A percentile compares a stretch with the other conserved stretches of the same genome.
These are phyloP conservation scores for Flagelloscypha sp. DNA, from an alignment of 768 basidiomycete genomes.

Conservation along the genomic window DNA sequence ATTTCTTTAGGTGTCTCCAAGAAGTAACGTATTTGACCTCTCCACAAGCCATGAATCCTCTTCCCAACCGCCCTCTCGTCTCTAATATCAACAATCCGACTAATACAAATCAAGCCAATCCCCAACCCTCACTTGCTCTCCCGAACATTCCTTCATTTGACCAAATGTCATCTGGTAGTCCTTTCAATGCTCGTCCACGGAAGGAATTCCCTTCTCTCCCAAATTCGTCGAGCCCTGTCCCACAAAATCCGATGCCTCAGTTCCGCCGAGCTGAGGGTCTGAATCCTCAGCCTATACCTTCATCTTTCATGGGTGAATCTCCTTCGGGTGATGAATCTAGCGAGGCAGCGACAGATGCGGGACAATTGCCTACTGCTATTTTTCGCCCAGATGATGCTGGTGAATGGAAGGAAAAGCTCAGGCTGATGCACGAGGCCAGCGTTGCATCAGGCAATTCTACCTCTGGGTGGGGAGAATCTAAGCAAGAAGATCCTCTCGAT, in stretches of 20 bases:
- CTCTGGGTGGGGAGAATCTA: too few relatives aligned
- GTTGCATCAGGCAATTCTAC: too few relatives aligned
- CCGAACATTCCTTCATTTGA: slow-evolving; percentile 38
- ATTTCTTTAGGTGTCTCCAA: slow-evolving; percentile 49
- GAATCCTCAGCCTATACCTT: slow-evolving; percentile 18
- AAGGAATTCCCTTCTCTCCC: slow-evolving; percentile 41
- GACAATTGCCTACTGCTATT: slow-evolving; percentile 40
- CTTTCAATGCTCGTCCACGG: slow-evolving; percentile 44
- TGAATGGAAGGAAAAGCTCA: slow-evolving; percentile 49
- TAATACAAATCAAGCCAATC: too few relatives aligned
- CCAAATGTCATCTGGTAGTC: too few relatives aligned
- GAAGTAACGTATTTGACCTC: slow-evolving; percentile 73
- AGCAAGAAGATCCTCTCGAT: slow-evolving; percentile 27
- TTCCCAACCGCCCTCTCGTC: slow-evolving; percentile 45
- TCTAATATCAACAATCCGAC: slow-evolving; percentile 30
- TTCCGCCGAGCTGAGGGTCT: slow-evolving; percentile 33
- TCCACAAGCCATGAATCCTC: slow-evolving; percentile 64
- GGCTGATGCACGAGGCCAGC: slow-evolving; percentile 35
- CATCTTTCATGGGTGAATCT: slow-evolving; percentile 13
- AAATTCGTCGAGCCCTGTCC: slow-evolving; percentile 22
- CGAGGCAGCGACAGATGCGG: too few relatives aligned
- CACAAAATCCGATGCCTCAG: slow-evolving; percentile 19
- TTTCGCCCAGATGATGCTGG: slow-evolving; percentile 52
- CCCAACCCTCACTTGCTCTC: too few relatives aligned
- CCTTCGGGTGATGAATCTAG: slow-evolving; percentile 21